These are phyloP conservation scores for Cubamyces lactineus DNA, from an alignment of 768 basidiomycete species.

Conservation along the genomic window DNA sequence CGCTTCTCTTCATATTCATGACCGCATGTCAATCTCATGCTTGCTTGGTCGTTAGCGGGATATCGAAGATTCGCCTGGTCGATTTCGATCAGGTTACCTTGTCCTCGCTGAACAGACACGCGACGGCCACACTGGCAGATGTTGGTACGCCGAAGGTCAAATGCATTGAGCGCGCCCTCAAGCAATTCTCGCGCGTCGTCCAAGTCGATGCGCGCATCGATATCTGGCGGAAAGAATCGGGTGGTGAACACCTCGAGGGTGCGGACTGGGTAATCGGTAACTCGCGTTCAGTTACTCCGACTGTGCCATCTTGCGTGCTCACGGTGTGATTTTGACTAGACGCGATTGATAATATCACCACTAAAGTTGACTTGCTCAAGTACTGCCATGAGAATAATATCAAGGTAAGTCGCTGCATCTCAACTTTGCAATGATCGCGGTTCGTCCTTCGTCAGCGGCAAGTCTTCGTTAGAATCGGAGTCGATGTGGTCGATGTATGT, in stretches of 20 bases:
- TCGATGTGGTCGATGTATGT: no score
- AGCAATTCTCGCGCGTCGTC: conserved; percentile 81
- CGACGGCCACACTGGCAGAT: conserved; percentile 84
- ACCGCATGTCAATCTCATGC: neutral
- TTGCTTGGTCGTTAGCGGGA: conserved; percentile 50
- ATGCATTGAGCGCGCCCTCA: conserved; percentile 69
- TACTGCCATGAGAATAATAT: conserved; percentile 82
- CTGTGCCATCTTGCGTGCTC: conserved; percentile 25
- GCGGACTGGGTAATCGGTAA: conserved; percentile 95
- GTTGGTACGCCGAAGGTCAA: conserved; percentile 93
- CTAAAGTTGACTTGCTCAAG: conserved; percentile 91
- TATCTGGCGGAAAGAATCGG: conserved; percentile 85
- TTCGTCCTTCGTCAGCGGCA: no score
- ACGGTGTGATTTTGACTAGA: conserved; percentile 48
- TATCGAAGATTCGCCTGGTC: conserved; percentile 76
- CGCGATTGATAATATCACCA: conserved; percentile 96
- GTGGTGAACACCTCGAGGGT: conserved; percentile 71
- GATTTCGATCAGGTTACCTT: conserved; percentile 98
- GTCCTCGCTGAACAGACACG: conserved; percentile 93
- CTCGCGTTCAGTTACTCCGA: neutral
- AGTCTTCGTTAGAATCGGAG: no score
- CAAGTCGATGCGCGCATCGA: conserved; percentile 84
- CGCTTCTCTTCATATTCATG: conserved; percentile 36
- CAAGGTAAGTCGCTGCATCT: conserved; percentile 53
- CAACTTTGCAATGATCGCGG: neutral